These are phyloP conservation scores for Caryopteris hybrid DNA, from an alignment of 305 asterid genomes.

Conservation along the genomic window DNA sequence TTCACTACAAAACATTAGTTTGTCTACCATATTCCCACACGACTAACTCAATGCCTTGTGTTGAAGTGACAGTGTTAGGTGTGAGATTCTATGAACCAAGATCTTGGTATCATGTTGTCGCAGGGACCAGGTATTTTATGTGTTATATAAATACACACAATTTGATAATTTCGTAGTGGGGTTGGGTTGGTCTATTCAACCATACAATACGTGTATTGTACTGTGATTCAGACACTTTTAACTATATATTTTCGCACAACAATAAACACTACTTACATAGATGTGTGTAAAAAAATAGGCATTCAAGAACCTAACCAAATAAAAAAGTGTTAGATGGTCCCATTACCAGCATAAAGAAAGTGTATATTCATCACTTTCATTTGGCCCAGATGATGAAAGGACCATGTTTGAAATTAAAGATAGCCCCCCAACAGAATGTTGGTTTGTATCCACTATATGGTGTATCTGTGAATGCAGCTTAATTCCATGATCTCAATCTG, in stretches of 20 bases:
- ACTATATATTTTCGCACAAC: too few relatives aligned
- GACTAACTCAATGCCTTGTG: background rate
- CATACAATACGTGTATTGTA: too few relatives aligned
- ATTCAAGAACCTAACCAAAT: background rate
- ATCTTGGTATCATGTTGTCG: conserved; percentile 33
- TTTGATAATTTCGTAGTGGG: conserved; percentile 3
- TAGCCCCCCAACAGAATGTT: conserved; percentile 21
- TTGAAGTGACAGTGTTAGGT: conserved; percentile 27
- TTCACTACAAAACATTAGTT: conserved; percentile 13
- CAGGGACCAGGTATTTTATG: conserved; percentile 26
- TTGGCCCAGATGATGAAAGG: conserved; percentile 10
- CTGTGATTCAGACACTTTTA: too few relatives aligned
- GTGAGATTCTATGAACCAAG: conserved; percentile 25
- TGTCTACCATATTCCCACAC: conserved; percentile 34
- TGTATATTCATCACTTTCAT: conserved; percentile 19
- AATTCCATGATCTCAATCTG: background rate
- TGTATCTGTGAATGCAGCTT: background rate
- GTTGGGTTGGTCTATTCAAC: background rate
- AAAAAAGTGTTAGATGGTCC: conserved; percentile 17
- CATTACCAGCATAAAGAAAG: background rate
- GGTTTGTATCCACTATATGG: conserved; percentile 10
- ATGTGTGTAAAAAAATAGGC: background rate
- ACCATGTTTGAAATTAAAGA: conserved; percentile 5
- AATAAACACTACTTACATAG: too few relatives aligned
- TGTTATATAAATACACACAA: too few relatives aligned